A percentile compares a stretch with the other conserved stretches of the same genome.
phyloP scores from a whole-genome alignment of 768 basidiomycete species.

The Leccinum disarticulatum region DNA sequence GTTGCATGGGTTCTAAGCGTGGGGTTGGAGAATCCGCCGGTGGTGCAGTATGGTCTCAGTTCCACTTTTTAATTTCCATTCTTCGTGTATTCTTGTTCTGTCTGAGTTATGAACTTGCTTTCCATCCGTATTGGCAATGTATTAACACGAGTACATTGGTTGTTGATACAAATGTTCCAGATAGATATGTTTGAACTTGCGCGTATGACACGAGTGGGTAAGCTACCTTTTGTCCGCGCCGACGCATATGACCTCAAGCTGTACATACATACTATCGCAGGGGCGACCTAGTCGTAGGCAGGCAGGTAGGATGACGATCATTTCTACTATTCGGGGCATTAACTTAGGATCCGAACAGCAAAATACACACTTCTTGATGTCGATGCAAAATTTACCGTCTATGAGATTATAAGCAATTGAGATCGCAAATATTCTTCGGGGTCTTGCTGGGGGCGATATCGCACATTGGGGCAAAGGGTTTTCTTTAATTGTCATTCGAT shows the following conservation, averaged over 20 bases:
- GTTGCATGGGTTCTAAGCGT: slow-evolving; percentile 78
- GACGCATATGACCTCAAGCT: not conserved
- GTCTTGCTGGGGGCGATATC: no score
- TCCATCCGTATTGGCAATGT: slow-evolving; percentile 24
- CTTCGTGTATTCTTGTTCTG: slow-evolving; percentile 21
- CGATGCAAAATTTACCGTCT: no score
- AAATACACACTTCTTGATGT: no score
- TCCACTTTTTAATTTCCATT: slow-evolving; percentile 8
- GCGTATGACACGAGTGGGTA: not conserved
- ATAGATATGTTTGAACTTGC: slow-evolving; percentile 20
- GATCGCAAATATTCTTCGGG: no score
- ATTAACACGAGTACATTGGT: slow-evolving; percentile 21
- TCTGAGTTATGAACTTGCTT: slow-evolving; percentile 18
- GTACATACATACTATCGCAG: no score
- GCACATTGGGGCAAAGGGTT: no score
- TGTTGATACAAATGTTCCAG: slow-evolving; percentile 27
- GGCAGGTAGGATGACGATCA: no score
- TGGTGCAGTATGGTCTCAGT: slow-evolving; percentile 5
- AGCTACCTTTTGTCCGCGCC: slow-evolving; percentile 1
- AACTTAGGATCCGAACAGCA: no score
- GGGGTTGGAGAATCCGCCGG: slow-evolving; percentile 2
- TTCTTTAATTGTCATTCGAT: no score
- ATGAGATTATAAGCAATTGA: no score
- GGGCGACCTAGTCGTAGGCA: no score
- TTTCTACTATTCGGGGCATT: no score